Conservation (phyloP, 139 green algal genomes). For the Chlamydomonas sp. region DNA sequence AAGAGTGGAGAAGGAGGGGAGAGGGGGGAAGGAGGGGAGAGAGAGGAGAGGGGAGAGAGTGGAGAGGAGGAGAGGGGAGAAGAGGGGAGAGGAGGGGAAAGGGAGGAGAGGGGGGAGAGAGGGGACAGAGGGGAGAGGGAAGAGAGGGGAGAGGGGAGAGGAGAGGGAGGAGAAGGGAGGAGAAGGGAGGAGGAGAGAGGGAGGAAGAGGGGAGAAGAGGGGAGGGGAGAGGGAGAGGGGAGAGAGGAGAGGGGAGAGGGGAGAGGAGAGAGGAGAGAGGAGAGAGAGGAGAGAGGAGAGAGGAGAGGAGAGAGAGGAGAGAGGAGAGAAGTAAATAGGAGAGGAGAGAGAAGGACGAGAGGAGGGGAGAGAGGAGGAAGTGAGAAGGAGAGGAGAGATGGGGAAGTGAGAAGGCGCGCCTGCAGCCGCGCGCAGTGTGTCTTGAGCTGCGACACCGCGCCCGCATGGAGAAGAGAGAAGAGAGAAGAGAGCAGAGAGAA, state of each 20-base stretch:
- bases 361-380: too few relatives aligned
- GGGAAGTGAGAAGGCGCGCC: too few relatives aligned
- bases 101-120: not conserved
- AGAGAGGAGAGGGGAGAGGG: not conserved
- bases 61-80: not conserved
- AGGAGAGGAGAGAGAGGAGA: not conserved
- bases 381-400: too few relatives aligned
- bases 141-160: not conserved
- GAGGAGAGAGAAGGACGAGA: too few relatives aligned
- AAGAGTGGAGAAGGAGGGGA: not conserved
- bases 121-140: not conserved
- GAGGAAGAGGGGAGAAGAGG: not conserved
- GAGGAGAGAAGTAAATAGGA: too few relatives aligned
- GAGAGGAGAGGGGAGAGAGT: not conserved
- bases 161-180: not conserved
- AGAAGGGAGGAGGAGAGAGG: too few relatives aligned
- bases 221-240: too few relatives aligned
- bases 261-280: not conserved
- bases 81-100: not conserved
- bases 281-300: not conserved
- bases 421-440: too few relatives aligned
- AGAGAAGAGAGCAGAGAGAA: too few relatives aligned
- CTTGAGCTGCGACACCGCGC: too few relatives aligned
- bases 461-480: too few relatives aligned
- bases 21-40: not conserved